Evolutionary conservation across 2,329 filamentous ascomycete species (phyloP).

Genomic region (Calonectria pseudoreteaudii): DNA sequence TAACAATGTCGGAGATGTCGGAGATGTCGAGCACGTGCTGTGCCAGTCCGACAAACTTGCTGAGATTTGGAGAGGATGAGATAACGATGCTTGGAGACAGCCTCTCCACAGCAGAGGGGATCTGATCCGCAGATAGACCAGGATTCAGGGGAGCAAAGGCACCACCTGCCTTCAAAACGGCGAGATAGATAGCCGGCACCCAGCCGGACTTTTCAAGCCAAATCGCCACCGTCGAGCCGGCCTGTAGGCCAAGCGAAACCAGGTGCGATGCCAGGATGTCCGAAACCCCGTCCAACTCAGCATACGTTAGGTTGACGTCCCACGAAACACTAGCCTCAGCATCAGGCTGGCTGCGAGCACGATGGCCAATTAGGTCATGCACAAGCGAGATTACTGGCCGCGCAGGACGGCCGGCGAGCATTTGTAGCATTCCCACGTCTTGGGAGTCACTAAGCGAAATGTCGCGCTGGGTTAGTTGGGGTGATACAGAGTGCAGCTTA

Average conservation of each 20-base stretch:
- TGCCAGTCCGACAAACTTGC: neutral
- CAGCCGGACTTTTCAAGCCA: slow-evolving; percentile 26
- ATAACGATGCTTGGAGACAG: neutral
- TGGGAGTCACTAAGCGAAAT: neutral
- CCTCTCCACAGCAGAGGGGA: neutral
- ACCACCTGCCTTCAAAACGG: slow-evolving; percentile 21
- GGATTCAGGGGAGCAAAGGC: slow-evolving; percentile 17
- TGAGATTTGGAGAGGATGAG: neutral
- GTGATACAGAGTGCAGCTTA: neutral
- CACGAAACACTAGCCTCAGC: slow-evolving; percentile 12
- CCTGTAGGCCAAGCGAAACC: slow-evolving; percentile 14
- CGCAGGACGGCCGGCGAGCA: slow-evolving; percentile 5
- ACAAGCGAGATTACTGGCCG: neutral
- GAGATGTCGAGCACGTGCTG: neutral
- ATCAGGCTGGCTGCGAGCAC: slow-evolving; percentile 3
- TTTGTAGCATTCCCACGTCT: neutral
- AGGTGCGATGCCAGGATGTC: slow-evolving; percentile 12
- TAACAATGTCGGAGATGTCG: neutral
- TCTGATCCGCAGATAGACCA: neutral
- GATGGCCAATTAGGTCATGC: slow-evolving; percentile 10
- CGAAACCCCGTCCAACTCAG: slow-evolving; percentile 10
- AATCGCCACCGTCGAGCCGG: slow-evolving; percentile 12
- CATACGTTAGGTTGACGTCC: slow-evolving; percentile 18
- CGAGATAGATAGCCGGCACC: slow-evolving; percentile 19
- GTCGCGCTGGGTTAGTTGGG: neutral